Evolutionary conservation across 2,329 filamentous ascomycete genomes (phyloP).

Genomic region (Bipolaris gigantea): DNA sequence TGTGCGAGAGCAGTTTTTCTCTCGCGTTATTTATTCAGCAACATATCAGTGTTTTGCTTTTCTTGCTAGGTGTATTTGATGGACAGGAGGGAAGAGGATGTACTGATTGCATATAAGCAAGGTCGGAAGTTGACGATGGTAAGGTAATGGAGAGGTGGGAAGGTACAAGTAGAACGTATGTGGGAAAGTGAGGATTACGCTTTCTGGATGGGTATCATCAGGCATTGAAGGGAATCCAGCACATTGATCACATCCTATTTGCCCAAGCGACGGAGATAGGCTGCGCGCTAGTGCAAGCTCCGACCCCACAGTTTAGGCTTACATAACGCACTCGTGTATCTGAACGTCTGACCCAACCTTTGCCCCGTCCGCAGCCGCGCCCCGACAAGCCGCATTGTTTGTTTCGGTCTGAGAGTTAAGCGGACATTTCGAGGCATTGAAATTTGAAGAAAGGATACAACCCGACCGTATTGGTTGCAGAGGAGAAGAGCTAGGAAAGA

Average conservation of each 20-base stretch:
- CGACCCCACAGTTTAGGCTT: constrained; percentile 10
- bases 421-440: neutral
- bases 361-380: neutral
- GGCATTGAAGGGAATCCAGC: neutral
- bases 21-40: neutral
- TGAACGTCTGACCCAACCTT: constrained; percentile 3
- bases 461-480: no score
- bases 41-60: neutral
- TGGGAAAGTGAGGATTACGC: no score
- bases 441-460: no score
- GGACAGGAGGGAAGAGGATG: neutral
- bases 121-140: no score
- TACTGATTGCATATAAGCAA: neutral
- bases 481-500: neutral
- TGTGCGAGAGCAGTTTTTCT: neutral
- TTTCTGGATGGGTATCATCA: neutral
- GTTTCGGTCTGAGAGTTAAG: neutral
- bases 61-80: neutral
- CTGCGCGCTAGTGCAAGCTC: constrained; percentile 12
- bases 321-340: constrained; percentile 16
- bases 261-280: constrained; percentile 1
- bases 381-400: neutral
- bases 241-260: neutral
- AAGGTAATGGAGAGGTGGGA: no score
- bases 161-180: no score